phyloP scores from a whole-genome alignment of 108 stramenopile species.

The Nannochloropsis granulata region DNA sequence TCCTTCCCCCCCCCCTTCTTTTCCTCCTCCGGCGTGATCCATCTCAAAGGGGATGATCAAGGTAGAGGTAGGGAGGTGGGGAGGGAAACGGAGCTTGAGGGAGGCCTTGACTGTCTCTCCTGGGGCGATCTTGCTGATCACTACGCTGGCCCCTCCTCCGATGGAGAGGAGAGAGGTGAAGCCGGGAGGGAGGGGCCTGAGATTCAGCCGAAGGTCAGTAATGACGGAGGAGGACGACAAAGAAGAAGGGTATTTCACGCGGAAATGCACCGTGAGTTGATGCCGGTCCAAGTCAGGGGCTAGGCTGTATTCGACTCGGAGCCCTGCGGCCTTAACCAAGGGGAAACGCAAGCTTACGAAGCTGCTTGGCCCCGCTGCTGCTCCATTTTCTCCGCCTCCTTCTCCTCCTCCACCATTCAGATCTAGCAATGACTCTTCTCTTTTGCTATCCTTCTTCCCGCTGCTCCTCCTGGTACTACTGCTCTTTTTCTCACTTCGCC shows the following conservation, averaged over 20 bases:
- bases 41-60: neutral
- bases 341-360: neutral
- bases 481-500: too few relatives aligned
- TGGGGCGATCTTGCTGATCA: neutral
- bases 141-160: neutral
- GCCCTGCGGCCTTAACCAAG: neutral
- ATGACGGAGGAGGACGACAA: neutral
- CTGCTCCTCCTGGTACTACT: too few relatives aligned
- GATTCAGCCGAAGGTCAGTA: neutral
- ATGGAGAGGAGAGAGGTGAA: neutral
- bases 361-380: neutral
- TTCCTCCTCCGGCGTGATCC: neutral
- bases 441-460: too few relatives aligned
- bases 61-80: neutral
- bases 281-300: neutral
- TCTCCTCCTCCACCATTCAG: neutral
- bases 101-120: neutral
- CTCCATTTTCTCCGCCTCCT: constrained; percentile 2
- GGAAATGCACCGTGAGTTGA: neutral
- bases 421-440: too few relatives aligned
- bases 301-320: neutral
- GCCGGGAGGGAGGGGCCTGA: neutral
- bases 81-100: neutral
- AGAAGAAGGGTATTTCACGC: neutral
- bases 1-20: neutral